These are phyloP conservation scores for Schizosaccharomyces osmophilus DNA, from an alignment of 805 yeast genomes.

Conservation along the genomic window DNA sequence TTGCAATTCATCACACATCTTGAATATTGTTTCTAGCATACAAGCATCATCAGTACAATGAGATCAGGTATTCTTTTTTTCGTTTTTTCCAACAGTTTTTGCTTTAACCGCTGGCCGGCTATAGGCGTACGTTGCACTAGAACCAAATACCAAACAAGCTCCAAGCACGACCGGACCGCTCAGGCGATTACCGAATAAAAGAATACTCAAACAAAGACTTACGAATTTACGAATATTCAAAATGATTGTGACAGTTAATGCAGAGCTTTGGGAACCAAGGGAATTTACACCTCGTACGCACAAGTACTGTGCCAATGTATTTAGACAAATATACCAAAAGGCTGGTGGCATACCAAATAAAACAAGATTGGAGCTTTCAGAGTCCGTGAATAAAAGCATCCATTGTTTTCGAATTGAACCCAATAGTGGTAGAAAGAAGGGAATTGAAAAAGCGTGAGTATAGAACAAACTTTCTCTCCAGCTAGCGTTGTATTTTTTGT, in stretches of 20 bases:
- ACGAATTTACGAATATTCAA: conserved; percentile 36
- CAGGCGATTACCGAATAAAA: conserved; percentile 23
- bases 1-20: too few relatives aligned
- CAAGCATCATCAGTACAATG: too few relatives aligned
- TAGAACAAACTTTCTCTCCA: conserved; percentile 48
- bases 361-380: not conserved
- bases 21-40: too few relatives aligned
- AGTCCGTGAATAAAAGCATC: conserved; percentile 2
- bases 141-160: not conserved
- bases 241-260: conserved; percentile 38
- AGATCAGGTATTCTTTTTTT: too few relatives aligned
- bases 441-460: conserved; percentile 22
- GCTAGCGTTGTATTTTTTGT: conserved; percentile 25
- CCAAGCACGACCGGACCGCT: not conserved
- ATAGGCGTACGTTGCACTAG: not conserved
- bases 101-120: not conserved
- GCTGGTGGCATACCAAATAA: not conserved
- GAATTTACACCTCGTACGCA: conserved; percentile 48
- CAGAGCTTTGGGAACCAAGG: conserved; percentile 31
- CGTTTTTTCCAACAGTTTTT: not conserved
- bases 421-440: conserved; percentile 24
- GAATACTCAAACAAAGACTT: conserved; percentile 32
- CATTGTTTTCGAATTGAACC: conserved; percentile 5
- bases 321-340: conserved; percentile 15
- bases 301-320: conserved; percentile 29